Evolutionary conservation across 1,284 basidiomycete species (phyloP).

Genomic region (Irpex sp.): DNA sequence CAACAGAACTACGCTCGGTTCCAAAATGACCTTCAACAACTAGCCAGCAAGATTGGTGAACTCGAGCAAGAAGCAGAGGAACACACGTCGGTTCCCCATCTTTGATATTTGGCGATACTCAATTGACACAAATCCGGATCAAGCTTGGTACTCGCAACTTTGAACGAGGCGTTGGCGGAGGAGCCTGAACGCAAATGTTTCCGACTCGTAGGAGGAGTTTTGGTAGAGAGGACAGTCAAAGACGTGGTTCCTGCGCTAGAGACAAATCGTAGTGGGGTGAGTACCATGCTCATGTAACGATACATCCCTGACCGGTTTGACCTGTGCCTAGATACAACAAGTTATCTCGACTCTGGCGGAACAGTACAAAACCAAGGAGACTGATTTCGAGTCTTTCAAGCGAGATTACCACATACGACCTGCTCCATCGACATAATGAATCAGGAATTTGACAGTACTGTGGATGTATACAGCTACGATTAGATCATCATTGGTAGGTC

Average conservation of each 20-base stretch:
- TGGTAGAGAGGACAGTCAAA: slow-evolving; percentile 94
- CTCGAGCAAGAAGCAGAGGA: slow-evolving; percentile 92
- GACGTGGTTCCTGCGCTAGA: slow-evolving; percentile 91
- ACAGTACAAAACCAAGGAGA: slow-evolving; percentile 86
- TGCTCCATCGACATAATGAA: slow-evolving; percentile 30
- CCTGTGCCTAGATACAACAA: slow-evolving; percentile 61
- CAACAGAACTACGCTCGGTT: slow-evolving; percentile 73
- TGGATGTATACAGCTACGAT: neutral
- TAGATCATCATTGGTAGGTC: too few relatives aligned
- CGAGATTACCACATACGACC: slow-evolving; percentile 78
- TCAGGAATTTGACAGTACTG: neutral
- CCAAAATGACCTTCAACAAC: slow-evolving; percentile 80
- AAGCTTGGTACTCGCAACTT: slow-evolving; percentile 87
- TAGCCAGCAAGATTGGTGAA: slow-evolving; percentile 91
- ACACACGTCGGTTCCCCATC: slow-evolving; percentile 55
- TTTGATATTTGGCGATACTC: neutral
- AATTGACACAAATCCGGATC: neutral
- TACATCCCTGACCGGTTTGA: neutral
- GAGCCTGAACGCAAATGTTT: slow-evolving; percentile 95
- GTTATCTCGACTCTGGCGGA: slow-evolving; percentile 74
- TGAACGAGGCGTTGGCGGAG: slow-evolving; percentile 72
- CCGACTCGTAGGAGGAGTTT: slow-evolving; percentile 91
- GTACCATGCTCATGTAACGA: slow-evolving; percentile 22
- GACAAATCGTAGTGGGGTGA: slow-evolving; percentile 81
- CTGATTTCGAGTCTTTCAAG: slow-evolving; percentile 82